Evolutionary conservation across 306 rosid genomes (phyloP).

Genomic region (Fragaria nilgerrensis): DNA sequence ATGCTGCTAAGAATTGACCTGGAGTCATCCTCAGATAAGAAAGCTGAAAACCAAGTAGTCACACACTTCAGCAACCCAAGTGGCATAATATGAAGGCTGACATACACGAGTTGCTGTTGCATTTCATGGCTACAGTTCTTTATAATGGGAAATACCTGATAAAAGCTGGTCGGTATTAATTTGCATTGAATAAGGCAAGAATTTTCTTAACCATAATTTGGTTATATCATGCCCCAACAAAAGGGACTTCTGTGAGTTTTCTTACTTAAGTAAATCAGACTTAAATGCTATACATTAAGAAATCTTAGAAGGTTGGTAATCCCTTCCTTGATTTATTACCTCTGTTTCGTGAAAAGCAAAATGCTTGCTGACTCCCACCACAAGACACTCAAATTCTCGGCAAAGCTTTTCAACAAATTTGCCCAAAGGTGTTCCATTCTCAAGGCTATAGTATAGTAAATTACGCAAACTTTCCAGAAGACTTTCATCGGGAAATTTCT

Average conservation of each 20-base stretch:
- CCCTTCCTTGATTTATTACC: conserved; percentile 42
- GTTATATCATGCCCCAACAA: conserved; percentile 12
- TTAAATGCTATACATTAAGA: background rate
- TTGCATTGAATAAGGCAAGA: background rate
- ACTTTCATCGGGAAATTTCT: conserved; percentile 38
- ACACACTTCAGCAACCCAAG: conserved; percentile 79
- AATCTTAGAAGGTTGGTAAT: background rate
- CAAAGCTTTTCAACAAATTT: conserved; percentile 64
- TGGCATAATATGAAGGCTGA: conserved; percentile 82
- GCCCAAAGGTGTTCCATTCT: conserved; percentile 37
- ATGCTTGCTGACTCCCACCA: conserved; percentile 55
- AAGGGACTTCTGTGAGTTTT: conserved; percentile 18
- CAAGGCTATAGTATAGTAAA: conserved; percentile 44
- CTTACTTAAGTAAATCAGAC: conserved; percentile 3
- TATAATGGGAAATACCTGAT: conserved; percentile 75
- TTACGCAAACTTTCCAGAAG: conserved; percentile 62
- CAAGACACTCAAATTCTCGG: conserved; percentile 55
- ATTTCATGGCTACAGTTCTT: conserved; percentile 51
- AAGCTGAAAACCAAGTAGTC: conserved; percentile 80
- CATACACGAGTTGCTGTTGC: conserved; percentile 64
- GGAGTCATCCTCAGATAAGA: conserved; percentile 68
- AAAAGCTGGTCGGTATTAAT: conserved; percentile 32
- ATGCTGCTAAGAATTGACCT: conserved; percentile 49
- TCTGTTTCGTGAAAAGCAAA: conserved; percentile 67
- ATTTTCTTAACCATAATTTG: conserved; percentile 3